Base-by-base conservation (phyloP, 164 flowering plant genomes). In the Magnolia kwangsiensis region DNA sequence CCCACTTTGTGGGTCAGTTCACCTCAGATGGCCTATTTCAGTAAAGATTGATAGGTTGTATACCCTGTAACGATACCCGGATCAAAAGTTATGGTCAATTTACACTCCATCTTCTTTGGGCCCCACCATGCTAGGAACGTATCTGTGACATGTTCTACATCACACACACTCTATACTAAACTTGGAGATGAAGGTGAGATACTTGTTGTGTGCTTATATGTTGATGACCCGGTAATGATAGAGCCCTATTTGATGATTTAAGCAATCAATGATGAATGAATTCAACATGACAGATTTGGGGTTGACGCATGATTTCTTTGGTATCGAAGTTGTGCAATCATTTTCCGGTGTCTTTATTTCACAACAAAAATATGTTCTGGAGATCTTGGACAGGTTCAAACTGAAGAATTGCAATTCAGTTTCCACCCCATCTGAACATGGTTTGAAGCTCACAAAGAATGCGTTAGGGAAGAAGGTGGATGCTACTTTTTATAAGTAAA, bases 331-430 rank as follows among this genome's bases (percentile, higher is more conserved):
- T 1, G 13, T 51, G 58, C 58, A 51, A 8, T 51, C 61, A 24
- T 79, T 70, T 75, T 21, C 7, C 1, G 72, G 72, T 2, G 55
- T 79, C 61, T 71, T 75, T 14, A 71, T 79, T 31, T 21, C 64
- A 3, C 77, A 78, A 78, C 59, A 49, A 20, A 75, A 69, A 5
- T 78, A 78, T 74, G 70, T 13, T 11, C 3, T 8, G n/a, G 77
- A 74, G 23, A n/a, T 78, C 6, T 68, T 78, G 27, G 66, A 69
- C 2, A 63, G 58, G 31, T 74, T 74, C 69, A 7, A 21, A 5
- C 61, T 78, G 81, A 16, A 37, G 55, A 50, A 74, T 21, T 69
- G 81, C 50, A 78, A 78, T 24, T 14, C 63, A 5, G 74, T 69
- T 2, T 8, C 2, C 2, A 69, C 63, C 27, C 81, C 77, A 21